Percentiles rank a stretch among this genome's conserved stretches.
Conservation (phyloP, 805 yeast genomes). For the Candida gorgasii region DNA sequence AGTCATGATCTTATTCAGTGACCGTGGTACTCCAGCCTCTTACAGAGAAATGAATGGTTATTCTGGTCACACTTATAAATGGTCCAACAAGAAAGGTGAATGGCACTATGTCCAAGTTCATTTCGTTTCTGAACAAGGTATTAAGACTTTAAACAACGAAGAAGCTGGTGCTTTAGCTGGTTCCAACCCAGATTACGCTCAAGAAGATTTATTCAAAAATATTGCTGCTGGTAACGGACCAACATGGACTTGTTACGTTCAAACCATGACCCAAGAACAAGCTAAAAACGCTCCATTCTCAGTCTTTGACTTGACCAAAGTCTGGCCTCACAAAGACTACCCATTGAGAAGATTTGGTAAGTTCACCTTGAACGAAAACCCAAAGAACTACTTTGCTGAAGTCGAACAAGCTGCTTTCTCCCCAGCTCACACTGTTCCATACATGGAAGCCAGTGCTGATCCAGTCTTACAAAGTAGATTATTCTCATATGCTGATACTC, state of each 20-base stretch:
- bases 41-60: constrained; percentile 81
- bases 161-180: constrained; percentile 71
- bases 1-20: constrained; percentile 70
- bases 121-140: constrained; percentile 65
- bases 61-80: constrained; percentile 83
- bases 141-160: constrained; percentile 53
- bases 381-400: constrained; percentile 82
- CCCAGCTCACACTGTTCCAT: constrained; percentile 73
- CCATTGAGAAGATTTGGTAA: constrained; percentile 87
- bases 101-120: constrained; percentile 82
- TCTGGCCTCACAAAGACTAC: constrained; percentile 86
- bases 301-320: constrained; percentile 87
- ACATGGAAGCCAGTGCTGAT: constrained; percentile 74
- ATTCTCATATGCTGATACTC: constrained; percentile 76
- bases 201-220: constrained; percentile 74
- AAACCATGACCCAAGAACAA: constrained; percentile 82
- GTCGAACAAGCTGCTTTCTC: constrained; percentile 63
- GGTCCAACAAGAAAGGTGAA: constrained; percentile 73
- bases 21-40: constrained; percentile 79
- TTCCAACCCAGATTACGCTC: constrained; percentile 79
- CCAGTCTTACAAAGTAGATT: constrained; percentile 76
- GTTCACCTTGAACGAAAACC: constrained; percentile 77
- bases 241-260: constrained; percentile 82
- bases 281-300: constrained; percentile 76
- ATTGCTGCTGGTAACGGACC: constrained; percentile 80